These are phyloP conservation scores for Talaromyces sp. DNA, from an alignment of 2,329 filamentous ascomycete species.

Conservation along the genomic window DNA sequence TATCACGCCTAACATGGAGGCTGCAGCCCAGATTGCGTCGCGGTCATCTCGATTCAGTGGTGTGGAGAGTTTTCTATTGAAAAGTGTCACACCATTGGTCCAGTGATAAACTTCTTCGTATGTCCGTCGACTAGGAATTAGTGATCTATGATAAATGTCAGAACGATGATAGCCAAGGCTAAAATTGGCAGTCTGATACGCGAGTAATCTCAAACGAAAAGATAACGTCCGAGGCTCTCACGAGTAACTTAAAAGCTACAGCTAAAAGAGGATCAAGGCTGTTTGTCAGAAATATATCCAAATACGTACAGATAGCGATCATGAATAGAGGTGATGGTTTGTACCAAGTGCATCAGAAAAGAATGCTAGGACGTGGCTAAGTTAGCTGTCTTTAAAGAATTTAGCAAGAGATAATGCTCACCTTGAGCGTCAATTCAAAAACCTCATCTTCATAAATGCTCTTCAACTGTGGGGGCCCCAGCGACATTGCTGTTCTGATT, in stretches of 20 bases:
- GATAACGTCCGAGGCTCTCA: not conserved
- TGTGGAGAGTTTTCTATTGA: constrained; percentile 3
- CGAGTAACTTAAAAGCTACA: not conserved
- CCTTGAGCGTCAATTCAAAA: not conserved
- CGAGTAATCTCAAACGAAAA: too few species aligned
- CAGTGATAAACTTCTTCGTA: constrained; percentile 1
- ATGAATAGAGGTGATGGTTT: constrained; percentile 3
- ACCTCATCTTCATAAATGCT: not conserved
- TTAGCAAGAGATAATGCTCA: not conserved
- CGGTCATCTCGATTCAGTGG: not conserved
- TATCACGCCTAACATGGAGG: constrained; percentile 7
- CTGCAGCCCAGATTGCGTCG: not conserved
- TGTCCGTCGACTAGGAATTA: not conserved
- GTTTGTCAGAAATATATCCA: not conserved
- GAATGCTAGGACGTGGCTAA: not conserved
- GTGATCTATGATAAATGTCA: not conserved
- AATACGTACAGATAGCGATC: constrained; percentile 5
- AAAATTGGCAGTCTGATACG: too few species aligned
- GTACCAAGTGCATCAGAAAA: not conserved
- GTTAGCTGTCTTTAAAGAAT: not conserved
- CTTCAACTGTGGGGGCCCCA: not conserved
- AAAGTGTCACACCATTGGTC: constrained; percentile 1
- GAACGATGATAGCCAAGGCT: not conserved
- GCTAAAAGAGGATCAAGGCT: not conserved
- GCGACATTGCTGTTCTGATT: not conserved